Evolutionary conservation across 164 flowering plant genomes (phyloP).

Genomic region (Piper betle): DNA sequence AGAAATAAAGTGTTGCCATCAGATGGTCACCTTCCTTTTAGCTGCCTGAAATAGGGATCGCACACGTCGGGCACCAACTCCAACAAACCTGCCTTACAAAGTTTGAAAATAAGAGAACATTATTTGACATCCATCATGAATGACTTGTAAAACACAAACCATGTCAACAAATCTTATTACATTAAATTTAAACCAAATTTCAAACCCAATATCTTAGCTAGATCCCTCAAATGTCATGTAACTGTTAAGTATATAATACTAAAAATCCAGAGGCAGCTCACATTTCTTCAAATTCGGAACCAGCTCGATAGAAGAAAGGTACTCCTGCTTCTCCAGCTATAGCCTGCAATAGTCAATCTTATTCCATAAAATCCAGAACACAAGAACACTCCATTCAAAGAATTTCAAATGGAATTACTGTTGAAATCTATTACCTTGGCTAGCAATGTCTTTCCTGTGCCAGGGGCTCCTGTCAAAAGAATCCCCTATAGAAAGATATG

Average conservation of each 20-base stretch:
- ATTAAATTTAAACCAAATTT: too few relatives aligned
- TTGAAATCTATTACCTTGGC: slow-evolving; percentile 57
- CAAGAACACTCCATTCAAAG: background rate
- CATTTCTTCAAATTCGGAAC: slow-evolving; percentile 99
- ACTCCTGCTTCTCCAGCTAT: slow-evolving; percentile 99
- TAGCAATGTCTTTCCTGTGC: slow-evolving; percentile 95
- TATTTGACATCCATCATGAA: background rate
- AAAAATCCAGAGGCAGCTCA: slow-evolving; percentile 20
- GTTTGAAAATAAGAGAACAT: background rate
- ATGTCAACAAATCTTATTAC: background rate
- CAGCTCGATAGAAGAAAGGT: slow-evolving; percentile 98
- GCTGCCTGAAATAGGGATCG: slow-evolving; percentile 97
- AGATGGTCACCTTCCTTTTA: slow-evolving; percentile 55
- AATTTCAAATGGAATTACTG: background rate
- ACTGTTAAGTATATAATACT: too few relatives aligned
- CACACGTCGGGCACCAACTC: slow-evolving; percentile 99
- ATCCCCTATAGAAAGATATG: slow-evolving; percentile 55
- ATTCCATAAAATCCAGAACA: slow-evolving; percentile 3
- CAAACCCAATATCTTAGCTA: too few relatives aligned
- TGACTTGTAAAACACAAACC: background rate
- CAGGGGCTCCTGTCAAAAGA: slow-evolving; percentile 97
- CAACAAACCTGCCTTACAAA: slow-evolving; percentile 73
- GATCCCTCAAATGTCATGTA: too few relatives aligned
- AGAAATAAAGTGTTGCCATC: too few relatives aligned
- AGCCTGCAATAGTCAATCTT: slow-evolving; percentile 43